Evolutionary conservation across 495 filamentous ascomycete genomes (phyloP).

Genomic region (Parmelia sp.): DNA sequence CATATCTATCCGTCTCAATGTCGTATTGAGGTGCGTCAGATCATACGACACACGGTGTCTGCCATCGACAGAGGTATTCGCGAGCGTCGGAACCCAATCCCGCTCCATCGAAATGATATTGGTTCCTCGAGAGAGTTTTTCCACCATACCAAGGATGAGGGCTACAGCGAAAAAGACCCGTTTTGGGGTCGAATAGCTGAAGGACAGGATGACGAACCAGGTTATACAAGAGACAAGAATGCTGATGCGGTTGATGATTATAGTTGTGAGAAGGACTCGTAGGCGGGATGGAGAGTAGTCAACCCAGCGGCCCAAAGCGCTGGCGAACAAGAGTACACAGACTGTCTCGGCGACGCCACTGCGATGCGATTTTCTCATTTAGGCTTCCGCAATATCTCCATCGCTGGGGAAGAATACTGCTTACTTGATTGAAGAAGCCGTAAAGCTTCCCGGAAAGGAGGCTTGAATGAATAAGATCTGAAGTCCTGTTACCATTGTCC

Average conservation of each 20-base stretch:
- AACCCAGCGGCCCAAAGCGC: constrained; percentile 40
- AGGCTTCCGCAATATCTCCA: background rate
- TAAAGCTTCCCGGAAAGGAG: constrained; percentile 42
- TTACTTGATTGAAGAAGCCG: constrained; percentile 36
- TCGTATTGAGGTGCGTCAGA: constrained; percentile 47
- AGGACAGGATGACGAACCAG: constrained; percentile 29
- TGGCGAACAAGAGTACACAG: constrained; percentile 33
- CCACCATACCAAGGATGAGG: constrained; percentile 40
- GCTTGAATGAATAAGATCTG: constrained; percentile 46
- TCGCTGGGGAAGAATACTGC: constrained; percentile 4
- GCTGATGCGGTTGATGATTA: constrained; percentile 36
- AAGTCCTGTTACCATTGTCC: background rate
- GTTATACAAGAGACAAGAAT: constrained; percentile 38
- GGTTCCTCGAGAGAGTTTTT: constrained; percentile 39
- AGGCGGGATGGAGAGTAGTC: constrained; percentile 37
- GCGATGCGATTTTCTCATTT: background rate
- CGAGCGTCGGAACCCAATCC: constrained; percentile 48
- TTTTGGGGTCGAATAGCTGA: constrained; percentile 25
- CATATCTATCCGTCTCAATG: constrained; percentile 63
- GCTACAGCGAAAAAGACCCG: constrained; percentile 34
- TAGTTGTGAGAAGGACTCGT: constrained; percentile 40
- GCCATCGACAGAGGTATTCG: constrained; percentile 12
- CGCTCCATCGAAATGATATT: constrained; percentile 51
- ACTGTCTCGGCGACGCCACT: constrained; percentile 36
- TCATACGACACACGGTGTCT: constrained; percentile 30